Conservation (phyloP, 805 yeast species). For the Hanseniaspora valbyensis region DNA sequence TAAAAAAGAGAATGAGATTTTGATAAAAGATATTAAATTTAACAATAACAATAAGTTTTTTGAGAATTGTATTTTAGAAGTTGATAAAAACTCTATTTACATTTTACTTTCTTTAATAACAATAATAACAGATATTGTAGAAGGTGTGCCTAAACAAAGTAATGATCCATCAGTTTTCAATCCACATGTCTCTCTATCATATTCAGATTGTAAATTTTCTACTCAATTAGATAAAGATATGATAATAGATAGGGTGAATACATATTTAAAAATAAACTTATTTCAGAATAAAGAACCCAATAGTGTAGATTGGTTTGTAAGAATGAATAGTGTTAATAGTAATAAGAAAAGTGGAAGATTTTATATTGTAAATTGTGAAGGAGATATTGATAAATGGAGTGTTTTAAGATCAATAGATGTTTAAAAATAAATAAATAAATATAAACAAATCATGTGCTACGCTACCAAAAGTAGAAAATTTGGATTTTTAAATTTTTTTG, state of each 20-base stretch:
- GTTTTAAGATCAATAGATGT: constrained; percentile 18
- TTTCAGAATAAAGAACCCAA: constrained; percentile 21
- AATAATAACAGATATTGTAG: not conserved
- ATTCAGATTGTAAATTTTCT: constrained; percentile 49
- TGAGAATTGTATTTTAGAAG: constrained; percentile 5
- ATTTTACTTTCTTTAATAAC: constrained; percentile 3
- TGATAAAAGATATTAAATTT: not conserved
- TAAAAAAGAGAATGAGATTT: not conserved
- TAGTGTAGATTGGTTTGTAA: constrained; percentile 42
- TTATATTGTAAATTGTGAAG: constrained; percentile 18
- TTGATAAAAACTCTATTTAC: not conserved
- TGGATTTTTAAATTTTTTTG: not conserved
- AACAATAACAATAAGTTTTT: not conserved
- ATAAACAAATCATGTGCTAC: no score
- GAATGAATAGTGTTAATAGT: constrained; percentile 20
- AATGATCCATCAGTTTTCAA: constrained; percentile 35
- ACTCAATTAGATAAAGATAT: constrained; percentile 49
- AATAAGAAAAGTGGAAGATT: constrained; percentile 5
- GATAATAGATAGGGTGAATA: constrained; percentile 46
- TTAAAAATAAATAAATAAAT: not conserved
- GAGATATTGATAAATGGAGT: constrained; percentile 18
- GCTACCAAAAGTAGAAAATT: no score
- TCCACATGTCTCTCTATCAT: constrained; percentile 57
- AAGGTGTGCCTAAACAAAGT: constrained; percentile 1
- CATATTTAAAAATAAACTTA: constrained; percentile 35